Base-by-base conservation (phyloP, 805 yeast species). In the Lachancea thermotolerans region DNA sequence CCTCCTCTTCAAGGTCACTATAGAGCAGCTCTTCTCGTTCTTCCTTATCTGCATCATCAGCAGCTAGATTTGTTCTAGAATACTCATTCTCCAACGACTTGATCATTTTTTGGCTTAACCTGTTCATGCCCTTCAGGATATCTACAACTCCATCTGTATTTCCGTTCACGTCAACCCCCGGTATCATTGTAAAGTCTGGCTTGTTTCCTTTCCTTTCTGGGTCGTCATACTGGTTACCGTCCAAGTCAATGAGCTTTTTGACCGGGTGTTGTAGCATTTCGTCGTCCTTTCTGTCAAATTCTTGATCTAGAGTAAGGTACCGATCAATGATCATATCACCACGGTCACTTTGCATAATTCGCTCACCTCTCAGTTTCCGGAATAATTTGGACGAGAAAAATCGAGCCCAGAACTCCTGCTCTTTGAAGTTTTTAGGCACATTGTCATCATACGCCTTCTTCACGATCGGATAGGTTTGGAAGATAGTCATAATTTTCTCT, bases 321-420 rank as follows among this genome's bases (percentile, higher is more conserved):
- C 84, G 82, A 64, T 93, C 99, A 48, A 93, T 71, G 6, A 89
- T 74, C 4, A 81, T 75, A 64, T 93, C 98, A 43, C 93, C 89
- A 50, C 95, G 74, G 50, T 86, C 87, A 58, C 78, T 82, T 2
- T 76, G 66, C 56, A 81, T 79, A 43, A 88, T 76, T 52, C 80
- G 81, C 59, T 93, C 98, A 47, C 99, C 99, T 60, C 96, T 75
- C 30, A 93, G 69, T 56, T 89, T 78, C 53, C 96, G 73, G 58
- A 90, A 93, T 49, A 93, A 68, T 56, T 88, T 84, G 0, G 97
- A 89, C 56, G 87, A 82, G 72, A 93, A 93, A 58, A 93, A 93
- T 50, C 97, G 71, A 10, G 95, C 87, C 99, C 99, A 93, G 56
- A 93, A 93, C 58, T 85, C 95, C 35, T 91, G 90, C 61, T 93